Percentiles rank a stretch among this genome's conserved stretches.
Evolutionary conservation across 163 green algal genomes (phyloP).

Genomic region (Chlorella variabilis): DNA sequence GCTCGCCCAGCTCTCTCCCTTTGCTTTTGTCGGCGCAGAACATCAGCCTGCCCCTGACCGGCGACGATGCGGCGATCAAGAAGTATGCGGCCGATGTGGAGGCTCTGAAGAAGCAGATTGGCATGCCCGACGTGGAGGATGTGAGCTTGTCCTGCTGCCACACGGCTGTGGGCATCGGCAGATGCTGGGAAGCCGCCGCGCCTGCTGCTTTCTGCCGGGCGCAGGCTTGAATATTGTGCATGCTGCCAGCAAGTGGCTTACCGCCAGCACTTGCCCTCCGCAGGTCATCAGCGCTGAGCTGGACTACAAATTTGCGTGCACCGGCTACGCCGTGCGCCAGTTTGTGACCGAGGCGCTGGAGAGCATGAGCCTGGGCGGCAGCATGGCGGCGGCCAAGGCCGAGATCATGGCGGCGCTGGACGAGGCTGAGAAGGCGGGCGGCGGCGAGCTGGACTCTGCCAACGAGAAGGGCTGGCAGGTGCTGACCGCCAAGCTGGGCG

Average conservation of each 20-base stretch:
- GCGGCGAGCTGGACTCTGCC: constrained; percentile 35
- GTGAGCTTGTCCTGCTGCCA: not conserved
- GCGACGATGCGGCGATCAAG: constrained; percentile 55
- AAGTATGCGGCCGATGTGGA: constrained; percentile 63
- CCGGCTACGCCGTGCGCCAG: constrained; percentile 48
- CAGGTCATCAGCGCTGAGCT: constrained; percentile 48
- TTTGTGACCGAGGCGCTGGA: constrained; percentile 44
- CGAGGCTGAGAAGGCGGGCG: constrained; percentile 46
- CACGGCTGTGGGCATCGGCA: no score
- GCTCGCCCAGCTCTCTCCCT: no score
- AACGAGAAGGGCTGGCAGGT: constrained; percentile 58
- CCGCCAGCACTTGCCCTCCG: no score
- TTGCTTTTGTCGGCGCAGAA: constrained; percentile 51
- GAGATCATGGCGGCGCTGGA: constrained; percentile 51
- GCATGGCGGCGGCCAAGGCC: not conserved
- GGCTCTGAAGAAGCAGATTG: constrained; percentile 54
- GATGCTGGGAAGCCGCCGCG: no score
- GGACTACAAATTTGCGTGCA: constrained; percentile 49
- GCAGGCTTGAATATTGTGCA: no score
- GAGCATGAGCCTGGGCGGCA: constrained; percentile 25
- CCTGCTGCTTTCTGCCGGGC: not conserved
- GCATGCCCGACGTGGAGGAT: constrained; percentile 43
- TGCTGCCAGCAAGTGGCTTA: no score
- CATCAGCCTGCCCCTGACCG: constrained; percentile 57
- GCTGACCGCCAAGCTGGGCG: constrained; percentile 45